Base-by-base conservation (phyloP, 306 rosid species). In the Cyamopsis tetragonoloba region DNA sequence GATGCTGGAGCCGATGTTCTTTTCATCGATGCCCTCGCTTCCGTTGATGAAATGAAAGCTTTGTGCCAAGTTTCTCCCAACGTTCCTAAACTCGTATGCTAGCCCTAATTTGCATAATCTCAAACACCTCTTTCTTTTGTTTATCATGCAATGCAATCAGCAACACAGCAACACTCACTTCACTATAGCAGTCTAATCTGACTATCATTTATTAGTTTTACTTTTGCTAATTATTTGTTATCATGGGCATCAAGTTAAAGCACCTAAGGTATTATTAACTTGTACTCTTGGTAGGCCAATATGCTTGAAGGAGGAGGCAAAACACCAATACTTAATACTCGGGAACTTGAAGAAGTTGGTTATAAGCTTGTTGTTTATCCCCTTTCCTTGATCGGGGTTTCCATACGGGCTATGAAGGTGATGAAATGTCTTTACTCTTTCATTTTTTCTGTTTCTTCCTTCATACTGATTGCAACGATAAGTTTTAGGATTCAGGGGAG, bases 301-400 rank as follows among this genome's bases (percentile, higher is more conserved):
- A 89, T 92, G 98, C 95, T 92, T 65, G 96, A 92, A 89, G 96
- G 98, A 71, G 98, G 96, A 42, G 98, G 96, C 11, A 92, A 87
- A 83, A 87, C 98, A 26, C 98, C 96, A 1, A 80, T 92, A 64
- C 80, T 87, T 30, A 79, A 14, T 76, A 85, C 91, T 46, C 77
- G 71, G 42, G 88, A 87, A 64, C 92, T 92, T 12, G 95, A 85
- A 73, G 84, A 87, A 22, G n/a, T 86, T 58, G 98, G 98, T 38
- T 92, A 70, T 64, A 92, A 89, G 68, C 75, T 92, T 59, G 98
- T 77, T 56, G 77, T 69, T 62, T 92, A 92, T 81, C 98, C 98
- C 18, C 89, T 92, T 48, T 92, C 98, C 62, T 62, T 92, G 85
- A 30, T 92, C 47, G 98, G 95, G 23, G 95, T 89, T 72, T 87